Evolutionary conservation across 345 rosid species (phyloP).

Genomic region (Salix caprea): DNA sequence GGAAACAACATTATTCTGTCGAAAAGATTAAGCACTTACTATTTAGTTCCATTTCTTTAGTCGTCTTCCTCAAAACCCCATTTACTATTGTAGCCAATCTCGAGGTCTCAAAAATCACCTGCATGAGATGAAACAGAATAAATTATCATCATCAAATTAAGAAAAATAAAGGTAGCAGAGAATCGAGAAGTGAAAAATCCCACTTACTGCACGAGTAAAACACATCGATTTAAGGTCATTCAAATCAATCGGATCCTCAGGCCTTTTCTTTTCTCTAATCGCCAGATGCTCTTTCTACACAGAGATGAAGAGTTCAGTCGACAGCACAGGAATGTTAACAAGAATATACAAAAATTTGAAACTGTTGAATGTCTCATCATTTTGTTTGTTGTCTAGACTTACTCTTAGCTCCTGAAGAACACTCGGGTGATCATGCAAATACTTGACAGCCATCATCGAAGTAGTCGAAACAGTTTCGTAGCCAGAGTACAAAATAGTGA

Average conservation of each 20-base stretch:
- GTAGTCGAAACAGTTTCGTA: slow-evolving; percentile 82
- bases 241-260: slow-evolving; percentile 61
- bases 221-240: slow-evolving; percentile 72
- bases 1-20: background rate
- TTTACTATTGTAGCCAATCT: slow-evolving; percentile 76
- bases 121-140: background rate
- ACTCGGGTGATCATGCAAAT: slow-evolving; percentile 62
- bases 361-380: background rate
- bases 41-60: slow-evolving; percentile 55
- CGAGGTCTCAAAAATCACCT: slow-evolving; percentile 77
- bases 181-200: background rate
- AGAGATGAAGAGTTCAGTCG: background rate
- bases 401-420: slow-evolving; percentile 69
- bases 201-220: slow-evolving; percentile 82
- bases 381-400: slow-evolving; percentile 8
- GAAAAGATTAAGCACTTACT: slow-evolving; percentile 23
- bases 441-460: slow-evolving; percentile 78
- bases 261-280: slow-evolving; percentile 53
- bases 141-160: background rate
- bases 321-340: background rate
- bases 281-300: slow-evolving; percentile 70
- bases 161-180: background rate
- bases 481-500: slow-evolving; percentile 68
- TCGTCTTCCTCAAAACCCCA: slow-evolving; percentile 77
- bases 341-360: background rate